Evolutionary conservation across 768 basidiomycete genomes (phyloP), one percentile per base, ranked within the genome.

Genomic region (Boletellus ananas): DNA sequence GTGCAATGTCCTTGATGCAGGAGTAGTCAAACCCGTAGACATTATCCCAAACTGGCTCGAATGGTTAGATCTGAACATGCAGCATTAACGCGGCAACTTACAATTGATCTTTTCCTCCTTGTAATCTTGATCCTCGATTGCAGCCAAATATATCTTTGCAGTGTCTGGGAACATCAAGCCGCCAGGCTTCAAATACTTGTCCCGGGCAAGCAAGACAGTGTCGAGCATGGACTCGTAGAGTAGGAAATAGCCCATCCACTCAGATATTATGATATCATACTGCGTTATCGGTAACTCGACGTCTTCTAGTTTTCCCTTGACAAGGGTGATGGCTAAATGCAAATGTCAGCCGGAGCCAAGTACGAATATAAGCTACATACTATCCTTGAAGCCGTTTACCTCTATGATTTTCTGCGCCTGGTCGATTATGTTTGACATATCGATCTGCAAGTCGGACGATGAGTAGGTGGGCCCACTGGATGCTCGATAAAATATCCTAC

Each of bases 241-340:
- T 43, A 98, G 77, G 80, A 98, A 97, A 74, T 99, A 99, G 37
- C 96, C 96, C 96, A 99, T 99, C 96, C 95, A 99, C 70, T 99
- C 96, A 54, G 94, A 96, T 66, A 99, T 90, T 73, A 99, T 96
- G 72, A 99, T 97, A 69, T 99, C 96, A 66, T 93, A 97, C 69
- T 94, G 75, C 55, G 89, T 73, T 63, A 95, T 82, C 13, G 95
- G 95, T 37, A 98, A 79, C 52, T 84, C 83, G 43, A 84, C 74
- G 40, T 99, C 95, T 68, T 99, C 95, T 52, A 99, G 86, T 72
- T 99, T 99, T 51, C 95, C 94, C 73, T 98, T 97, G 58, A 98
- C 85, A 50, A 98, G 85, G 35, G 90, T 94, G 70, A 97, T 96
- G 58, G 79, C 93, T 96, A 49, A 55, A 36, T 47, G 29, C 34